phyloP scores from a whole-genome alignment of 305 asterid genomes.

The Fraxinus baroniana region DNA sequence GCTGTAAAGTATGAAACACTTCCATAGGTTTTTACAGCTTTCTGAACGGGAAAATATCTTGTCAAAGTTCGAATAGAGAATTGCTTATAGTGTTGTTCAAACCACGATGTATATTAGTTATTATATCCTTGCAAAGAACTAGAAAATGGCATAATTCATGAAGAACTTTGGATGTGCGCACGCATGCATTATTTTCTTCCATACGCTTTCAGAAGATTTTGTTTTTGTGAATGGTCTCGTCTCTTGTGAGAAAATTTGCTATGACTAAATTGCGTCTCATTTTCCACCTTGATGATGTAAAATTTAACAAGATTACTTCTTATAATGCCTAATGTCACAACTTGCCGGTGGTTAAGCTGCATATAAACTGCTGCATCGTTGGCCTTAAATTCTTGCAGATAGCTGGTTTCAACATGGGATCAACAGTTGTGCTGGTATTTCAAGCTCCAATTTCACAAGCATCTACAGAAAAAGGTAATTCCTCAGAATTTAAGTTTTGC shows the following conservation, averaged over 20 bases:
- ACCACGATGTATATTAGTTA: not conserved
- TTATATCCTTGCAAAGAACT: not conserved
- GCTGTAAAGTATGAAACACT: not conserved
- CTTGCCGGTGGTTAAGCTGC: not conserved
- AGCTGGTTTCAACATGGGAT: conserved; percentile 94
- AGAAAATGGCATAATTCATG: not conserved
- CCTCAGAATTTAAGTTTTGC: conserved; percentile 65
- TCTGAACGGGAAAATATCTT: not conserved
- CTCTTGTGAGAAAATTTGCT: not conserved
- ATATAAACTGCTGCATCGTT: not conserved
- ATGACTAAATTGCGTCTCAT: not conserved
- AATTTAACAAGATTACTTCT: not conserved
- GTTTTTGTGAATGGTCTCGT: not conserved
- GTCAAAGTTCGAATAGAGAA: not conserved
- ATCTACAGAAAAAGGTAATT: conserved; percentile 25
- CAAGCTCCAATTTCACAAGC: conserved; percentile 66
- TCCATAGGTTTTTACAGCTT: not conserved
- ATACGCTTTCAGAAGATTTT: not conserved
- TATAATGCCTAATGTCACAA: not conserved
- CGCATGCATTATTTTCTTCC: not conserved
- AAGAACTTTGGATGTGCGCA: not conserved
- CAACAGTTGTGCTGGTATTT: conserved; percentile 87
- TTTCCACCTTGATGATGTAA: not conserved
- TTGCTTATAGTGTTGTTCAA: not conserved
- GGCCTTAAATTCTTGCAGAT: conserved; percentile 43